Percentiles rank a stretch among this genome's conserved stretches.
phyloP scores from a whole-genome alignment of 768 basidiomycete species.

The Austroboletus festivus region DNA sequence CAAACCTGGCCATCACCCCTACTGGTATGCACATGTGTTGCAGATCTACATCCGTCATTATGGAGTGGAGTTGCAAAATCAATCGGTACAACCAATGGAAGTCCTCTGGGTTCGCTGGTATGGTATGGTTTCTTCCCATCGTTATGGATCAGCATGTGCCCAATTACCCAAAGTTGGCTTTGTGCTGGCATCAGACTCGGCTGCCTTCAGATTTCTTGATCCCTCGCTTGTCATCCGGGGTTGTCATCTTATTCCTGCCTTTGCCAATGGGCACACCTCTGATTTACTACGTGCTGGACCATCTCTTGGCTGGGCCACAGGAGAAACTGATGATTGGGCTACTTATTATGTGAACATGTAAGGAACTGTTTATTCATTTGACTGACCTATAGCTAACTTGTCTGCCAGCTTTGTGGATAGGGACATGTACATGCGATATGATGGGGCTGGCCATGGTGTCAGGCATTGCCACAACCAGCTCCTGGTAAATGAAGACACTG shows the following conservation, averaged over 20 bases:
- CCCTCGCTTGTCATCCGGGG: slow-evolving; percentile 30
- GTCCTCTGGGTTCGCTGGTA: slow-evolving; percentile 38
- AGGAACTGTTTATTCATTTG: not conserved
- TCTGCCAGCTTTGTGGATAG: slow-evolving; percentile 10
- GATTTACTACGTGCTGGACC: not conserved
- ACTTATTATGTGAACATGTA: slow-evolving; percentile 30
- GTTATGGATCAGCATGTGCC: slow-evolving; percentile 5
- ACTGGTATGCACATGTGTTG: slow-evolving; percentile 32
- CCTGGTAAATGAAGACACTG: not conserved
- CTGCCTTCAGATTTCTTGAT: slow-evolving; percentile 37
- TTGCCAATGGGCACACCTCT: slow-evolving; percentile 14
- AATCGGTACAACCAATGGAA: slow-evolving; percentile 15
- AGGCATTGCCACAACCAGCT: slow-evolving; percentile 21
- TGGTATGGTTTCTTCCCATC: slow-evolving; percentile 7
- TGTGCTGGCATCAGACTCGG: slow-evolving; percentile 11
- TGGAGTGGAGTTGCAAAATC: not conserved
- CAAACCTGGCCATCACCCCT: slow-evolving; percentile 22
- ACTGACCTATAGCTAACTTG: too few species aligned
- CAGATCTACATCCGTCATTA: slow-evolving; percentile 25
- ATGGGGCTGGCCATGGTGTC: slow-evolving; percentile 26
- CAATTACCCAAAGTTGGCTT: slow-evolving; percentile 25
- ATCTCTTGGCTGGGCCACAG: not conserved
- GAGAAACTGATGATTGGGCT: slow-evolving; percentile 15
- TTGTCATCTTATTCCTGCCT: slow-evolving; percentile 36
- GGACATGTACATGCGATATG: slow-evolving; percentile 30